These are phyloP conservation scores for Albizia julibrissin DNA, from an alignment of 306 rosid genomes.

Conservation along the genomic window DNA sequence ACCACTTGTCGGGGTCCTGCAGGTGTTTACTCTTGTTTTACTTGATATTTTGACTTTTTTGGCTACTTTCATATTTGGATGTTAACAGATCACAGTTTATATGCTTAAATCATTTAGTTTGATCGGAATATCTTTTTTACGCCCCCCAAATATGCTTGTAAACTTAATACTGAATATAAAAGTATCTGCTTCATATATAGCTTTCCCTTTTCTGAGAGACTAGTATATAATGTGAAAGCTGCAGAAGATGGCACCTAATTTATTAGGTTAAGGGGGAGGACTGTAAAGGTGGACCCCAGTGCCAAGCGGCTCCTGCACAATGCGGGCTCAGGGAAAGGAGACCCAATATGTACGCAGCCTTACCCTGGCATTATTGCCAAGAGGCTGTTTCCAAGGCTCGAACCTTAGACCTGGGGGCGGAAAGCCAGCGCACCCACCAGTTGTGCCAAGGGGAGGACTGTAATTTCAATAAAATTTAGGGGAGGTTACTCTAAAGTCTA, in stretches of 20 bases:
- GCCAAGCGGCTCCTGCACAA: too few relatives aligned
- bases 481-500: not conserved
- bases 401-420: too few relatives aligned
- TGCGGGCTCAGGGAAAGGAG: too few relatives aligned
- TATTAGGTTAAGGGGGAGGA: not conserved
- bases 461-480: not conserved
- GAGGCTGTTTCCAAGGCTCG: too few relatives aligned
- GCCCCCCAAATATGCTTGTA: not conserved
- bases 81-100: constrained; percentile 4
- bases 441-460: not conserved
- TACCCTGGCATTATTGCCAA: too few relatives aligned
- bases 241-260: not conserved
- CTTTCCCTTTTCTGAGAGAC: not conserved
- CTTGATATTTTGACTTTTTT: constrained; percentile 19
- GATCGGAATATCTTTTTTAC: not conserved
- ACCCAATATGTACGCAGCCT: too few relatives aligned
- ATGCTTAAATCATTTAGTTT: not conserved
- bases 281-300: too few relatives aligned
- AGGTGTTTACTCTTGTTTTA: constrained; percentile 56
- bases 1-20: constrained; percentile 91
- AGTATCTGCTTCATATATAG: not conserved
- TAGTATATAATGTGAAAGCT: constrained; percentile 5
- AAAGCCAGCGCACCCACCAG: too few relatives aligned
- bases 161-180: constrained; percentile 1
- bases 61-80: constrained; percentile 11